phyloP scores from a whole-genome alignment of 768 basidiomycete species.

The Psilocybe cubensis region DNA sequence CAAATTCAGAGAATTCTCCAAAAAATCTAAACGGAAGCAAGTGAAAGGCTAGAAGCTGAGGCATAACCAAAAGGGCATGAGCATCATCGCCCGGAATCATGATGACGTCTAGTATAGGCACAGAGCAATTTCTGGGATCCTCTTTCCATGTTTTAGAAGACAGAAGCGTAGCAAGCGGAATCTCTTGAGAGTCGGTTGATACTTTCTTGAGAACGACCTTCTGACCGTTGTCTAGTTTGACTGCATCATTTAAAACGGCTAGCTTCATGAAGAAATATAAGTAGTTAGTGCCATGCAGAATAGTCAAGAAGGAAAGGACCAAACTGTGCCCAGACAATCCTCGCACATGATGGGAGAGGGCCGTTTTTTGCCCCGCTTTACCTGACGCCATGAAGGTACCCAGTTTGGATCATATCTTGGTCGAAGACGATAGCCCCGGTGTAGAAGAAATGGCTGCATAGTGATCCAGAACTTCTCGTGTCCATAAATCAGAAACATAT shows the following conservation, averaged over 20 bases:
- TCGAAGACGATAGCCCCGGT: conserved; percentile 7
- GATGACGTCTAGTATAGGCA: conserved; percentile 15
- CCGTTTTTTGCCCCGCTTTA: background rate
- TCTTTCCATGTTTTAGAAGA: background rate
- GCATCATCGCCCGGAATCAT: conserved; percentile 8
- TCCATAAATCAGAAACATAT: no score
- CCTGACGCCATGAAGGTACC: conserved; percentile 6
- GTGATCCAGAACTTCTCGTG: no score
- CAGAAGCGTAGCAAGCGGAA: background rate
- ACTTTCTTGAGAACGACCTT: conserved; percentile 18
- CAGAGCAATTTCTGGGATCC: conserved; percentile 10
- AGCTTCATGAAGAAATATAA: background rate
- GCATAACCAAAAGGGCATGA: conserved; percentile 13
- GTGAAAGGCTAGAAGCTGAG: conserved; percentile 1
- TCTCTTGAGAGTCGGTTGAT: conserved; percentile 6
- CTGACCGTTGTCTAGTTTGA: conserved; percentile 4
- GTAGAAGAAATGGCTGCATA: conserved; percentile 1
- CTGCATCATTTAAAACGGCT: conserved; percentile 8
- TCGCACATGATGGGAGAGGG: background rate
- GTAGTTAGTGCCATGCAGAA: no score
- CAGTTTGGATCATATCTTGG: conserved; percentile 13
- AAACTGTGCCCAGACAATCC: background rate
- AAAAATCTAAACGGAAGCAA: conserved; percentile 11
- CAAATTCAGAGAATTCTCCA: conserved; percentile 13
- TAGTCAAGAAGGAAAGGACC: background rate